Conservation (phyloP, 2,329 filamentous ascomycete species). For the Monilinia fructicola region DNA sequence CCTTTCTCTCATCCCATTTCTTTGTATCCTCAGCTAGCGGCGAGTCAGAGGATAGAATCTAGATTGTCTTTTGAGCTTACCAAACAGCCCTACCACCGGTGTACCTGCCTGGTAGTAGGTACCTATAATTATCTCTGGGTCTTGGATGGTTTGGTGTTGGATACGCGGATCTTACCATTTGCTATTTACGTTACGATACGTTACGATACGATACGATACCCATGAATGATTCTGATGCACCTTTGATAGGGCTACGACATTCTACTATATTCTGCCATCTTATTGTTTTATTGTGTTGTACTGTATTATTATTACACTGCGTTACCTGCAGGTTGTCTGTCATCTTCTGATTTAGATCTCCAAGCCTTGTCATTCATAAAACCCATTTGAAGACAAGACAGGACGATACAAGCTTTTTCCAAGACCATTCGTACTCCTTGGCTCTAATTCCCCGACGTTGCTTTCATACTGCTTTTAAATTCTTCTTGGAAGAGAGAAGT, state of each 20-base stretch:
- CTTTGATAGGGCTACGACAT: conserved; percentile 36
- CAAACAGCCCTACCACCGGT: no score
- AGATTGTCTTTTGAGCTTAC: not conserved
- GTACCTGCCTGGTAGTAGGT: not conserved
- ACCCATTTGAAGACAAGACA: not conserved
- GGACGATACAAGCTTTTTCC: not conserved
- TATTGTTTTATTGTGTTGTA: not conserved
- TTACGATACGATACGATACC: not conserved
- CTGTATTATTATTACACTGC: no score
- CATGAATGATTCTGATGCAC: conserved; percentile 26
- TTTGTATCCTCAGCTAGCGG: not conserved
- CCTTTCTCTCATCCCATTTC: not conserved
- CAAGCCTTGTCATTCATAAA: conserved; percentile 1
- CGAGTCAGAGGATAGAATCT: not conserved
- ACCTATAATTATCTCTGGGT: not conserved
- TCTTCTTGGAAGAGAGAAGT: not conserved
- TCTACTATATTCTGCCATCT: not conserved
- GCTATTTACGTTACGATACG: not conserved
- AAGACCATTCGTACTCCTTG: conserved; percentile 19
- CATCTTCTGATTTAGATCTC: not conserved
- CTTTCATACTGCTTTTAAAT: conserved; percentile 1
- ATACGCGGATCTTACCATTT: not conserved
- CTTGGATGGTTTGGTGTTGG: not conserved
- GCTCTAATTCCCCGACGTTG: not conserved
- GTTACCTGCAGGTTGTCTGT: not conserved